A percentile compares a stretch with the other conserved stretches of the same genome.
These are phyloP conservation scores for Neohortaea acidophila DNA, from an alignment of 495 filamentous ascomycete genomes.

Conservation along the genomic window DNA sequence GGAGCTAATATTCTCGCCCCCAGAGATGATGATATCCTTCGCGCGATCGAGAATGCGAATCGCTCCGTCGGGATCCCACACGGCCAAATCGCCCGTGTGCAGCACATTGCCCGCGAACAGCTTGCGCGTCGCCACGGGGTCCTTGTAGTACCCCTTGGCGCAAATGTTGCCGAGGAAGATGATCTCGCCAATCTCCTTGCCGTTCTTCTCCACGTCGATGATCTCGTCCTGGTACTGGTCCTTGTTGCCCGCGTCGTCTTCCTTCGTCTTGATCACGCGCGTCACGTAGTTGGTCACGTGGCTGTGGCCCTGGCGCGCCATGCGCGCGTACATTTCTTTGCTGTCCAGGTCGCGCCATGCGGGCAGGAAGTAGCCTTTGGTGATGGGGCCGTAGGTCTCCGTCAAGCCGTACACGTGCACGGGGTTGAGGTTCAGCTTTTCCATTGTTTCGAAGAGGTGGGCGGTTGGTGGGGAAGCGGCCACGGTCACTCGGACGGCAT, in stretches of 20 bases:
- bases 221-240: conserved; percentile 52
- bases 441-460: conserved; percentile 87
- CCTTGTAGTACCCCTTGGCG: conserved; percentile 80
- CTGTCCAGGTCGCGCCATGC: conserved; percentile 56
- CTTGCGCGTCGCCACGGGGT: conserved; percentile 70
- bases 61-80: conserved; percentile 78
- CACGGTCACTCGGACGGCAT: conserved; percentile 74
- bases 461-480: conserved; percentile 81
- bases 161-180: conserved; percentile 87
- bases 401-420: conserved; percentile 94
- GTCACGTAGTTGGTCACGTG: conserved; percentile 71
- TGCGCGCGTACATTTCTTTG: conserved; percentile 62
- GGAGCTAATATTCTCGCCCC: conserved; percentile 92
- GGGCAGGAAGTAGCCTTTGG: conserved; percentile 77
- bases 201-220: conserved; percentile 63
- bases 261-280: conserved; percentile 60
- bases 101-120: conserved; percentile 75
- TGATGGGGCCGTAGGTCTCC: conserved; percentile 93
- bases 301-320: conserved; percentile 91
- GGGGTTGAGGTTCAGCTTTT: conserved; percentile 66
- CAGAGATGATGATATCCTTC: conserved; percentile 97
- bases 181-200: conserved; percentile 86
- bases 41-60: conserved; percentile 85
- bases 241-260: conserved; percentile 12
- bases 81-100: conserved; percentile 83